Evolutionary conservation across 345 rosid genomes (phyloP), one percentile per base, ranked within the genome.

Genomic region (Populus davidiana): DNA sequence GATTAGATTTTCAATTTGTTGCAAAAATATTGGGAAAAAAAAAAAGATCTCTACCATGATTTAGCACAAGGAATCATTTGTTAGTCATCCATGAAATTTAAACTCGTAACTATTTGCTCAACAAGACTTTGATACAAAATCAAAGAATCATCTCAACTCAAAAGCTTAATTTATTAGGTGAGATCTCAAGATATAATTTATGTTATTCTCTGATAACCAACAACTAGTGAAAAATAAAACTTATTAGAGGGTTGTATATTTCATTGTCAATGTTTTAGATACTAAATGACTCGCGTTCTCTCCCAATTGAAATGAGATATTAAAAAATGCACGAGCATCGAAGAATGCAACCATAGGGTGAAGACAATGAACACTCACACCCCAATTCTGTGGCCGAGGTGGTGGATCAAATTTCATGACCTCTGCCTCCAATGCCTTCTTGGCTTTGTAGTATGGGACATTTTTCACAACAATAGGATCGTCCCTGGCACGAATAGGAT

Each of bases 321-420:
- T 52, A 50, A 75, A 71, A 44, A 35, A 36, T 23, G 61, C 59
- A 67, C 33, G 25, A 66, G 66, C 52, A 76, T 10, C 21, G 18
- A 27, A 67, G 77, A n/a, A 54, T 65, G 39, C 20, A 21, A 74
- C 33, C 16, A 67, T 38, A 75, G 68, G 33, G 70, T 44, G 43
- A 67, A 43, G 56, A 76, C 21, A 65, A 13, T n/a, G 52, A 62
- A 84, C 84, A 86, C 94, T 78, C 82, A 94, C 98, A 75, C 98
- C 98, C 95, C 95, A 94, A 72, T 90, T 90, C 77, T 89, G 81
- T 80, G 98, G 98, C 70, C 97, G 92, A 2, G 95, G 91, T 70
- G 97, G 97, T 83, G 95, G 92, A 80, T 71, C 81, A 44, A 90
- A 87, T 79, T 85, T 93, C 86, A 84, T 89, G 65, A 93, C 95